Evolutionary conservation across 345 rosid genomes (phyloP).

Genomic region (Citrus hindsii): DNA sequence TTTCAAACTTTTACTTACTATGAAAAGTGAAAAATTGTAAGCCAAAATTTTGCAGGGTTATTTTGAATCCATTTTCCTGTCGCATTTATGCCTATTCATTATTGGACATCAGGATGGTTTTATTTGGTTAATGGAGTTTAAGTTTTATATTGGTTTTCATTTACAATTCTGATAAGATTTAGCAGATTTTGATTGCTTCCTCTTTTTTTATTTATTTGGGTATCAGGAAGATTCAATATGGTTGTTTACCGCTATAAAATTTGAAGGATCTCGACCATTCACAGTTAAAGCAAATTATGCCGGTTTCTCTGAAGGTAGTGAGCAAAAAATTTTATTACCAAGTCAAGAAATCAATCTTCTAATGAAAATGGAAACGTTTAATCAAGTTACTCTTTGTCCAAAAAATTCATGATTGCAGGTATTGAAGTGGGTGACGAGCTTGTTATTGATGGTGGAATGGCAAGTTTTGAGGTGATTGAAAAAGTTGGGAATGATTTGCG

Average conservation of each 20-base stretch:
- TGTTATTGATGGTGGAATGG: slow-evolving; percentile 79
- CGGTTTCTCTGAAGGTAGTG: slow-evolving; percentile 65
- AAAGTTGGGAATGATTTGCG: slow-evolving; percentile 50
- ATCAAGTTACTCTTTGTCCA: neutral
- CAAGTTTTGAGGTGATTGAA: slow-evolving; percentile 62
- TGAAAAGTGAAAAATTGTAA: neutral
- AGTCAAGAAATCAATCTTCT: neutral
- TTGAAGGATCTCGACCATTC: slow-evolving; percentile 48
- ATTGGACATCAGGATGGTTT: neutral
- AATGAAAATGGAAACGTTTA: neutral
- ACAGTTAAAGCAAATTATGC: slow-evolving; percentile 61
- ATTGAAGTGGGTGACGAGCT: slow-evolving; percentile 67
- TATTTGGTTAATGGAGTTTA: neutral
- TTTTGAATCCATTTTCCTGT: neutral
- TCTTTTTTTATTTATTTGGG: neutral
- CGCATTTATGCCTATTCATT: neutral
- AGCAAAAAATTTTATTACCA: neutral
- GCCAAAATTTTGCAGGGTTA: neutral
- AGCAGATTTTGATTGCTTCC: too few species aligned
- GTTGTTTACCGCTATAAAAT: slow-evolving; percentile 51
- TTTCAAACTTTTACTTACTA: neutral
- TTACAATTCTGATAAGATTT: neutral
- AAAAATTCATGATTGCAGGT: slow-evolving; percentile 28
- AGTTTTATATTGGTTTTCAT: neutral
- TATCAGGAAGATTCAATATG: slow-evolving; percentile 62